phyloP scores from a whole-genome alignment of 2,329 filamentous ascomycete genomes.

The Verticillium zaregamsianum region DNA sequence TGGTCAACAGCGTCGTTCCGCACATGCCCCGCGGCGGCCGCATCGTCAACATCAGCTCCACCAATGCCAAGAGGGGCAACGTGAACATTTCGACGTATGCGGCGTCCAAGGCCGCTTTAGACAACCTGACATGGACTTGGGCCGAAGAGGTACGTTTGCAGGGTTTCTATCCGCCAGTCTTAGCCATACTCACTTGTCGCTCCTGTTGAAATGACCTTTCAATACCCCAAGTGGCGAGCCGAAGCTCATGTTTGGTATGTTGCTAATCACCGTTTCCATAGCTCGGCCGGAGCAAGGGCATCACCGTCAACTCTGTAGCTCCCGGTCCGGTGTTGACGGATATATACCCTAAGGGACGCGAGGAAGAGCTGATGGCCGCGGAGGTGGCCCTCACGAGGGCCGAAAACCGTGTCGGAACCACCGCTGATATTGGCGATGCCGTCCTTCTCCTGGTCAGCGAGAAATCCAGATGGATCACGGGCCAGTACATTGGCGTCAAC shows the following conservation, averaged over 20 bases:
- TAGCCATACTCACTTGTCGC: too few species aligned
- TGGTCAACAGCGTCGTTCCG: constrained; percentile 25
- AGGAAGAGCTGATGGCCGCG: constrained; percentile 14
- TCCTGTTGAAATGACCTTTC: too few species aligned
- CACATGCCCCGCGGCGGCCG: constrained; percentile 31
- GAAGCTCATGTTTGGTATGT: too few species aligned
- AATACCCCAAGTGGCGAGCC: too few species aligned
- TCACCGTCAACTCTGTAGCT: constrained; percentile 37
- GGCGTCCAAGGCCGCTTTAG: constrained; percentile 29
- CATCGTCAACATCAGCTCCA: constrained; percentile 28
- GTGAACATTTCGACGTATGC: constrained; percentile 19
- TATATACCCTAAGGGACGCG: constrained; percentile 40
- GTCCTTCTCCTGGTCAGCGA: constrained; percentile 22
- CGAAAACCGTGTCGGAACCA: constrained; percentile 15
- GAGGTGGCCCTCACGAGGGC: constrained; percentile 23
- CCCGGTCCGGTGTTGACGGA: constrained; percentile 49
- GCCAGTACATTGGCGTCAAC: constrained; percentile 33
- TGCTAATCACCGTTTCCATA: background rate
- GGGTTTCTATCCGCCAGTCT: background rate
- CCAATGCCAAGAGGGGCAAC: constrained; percentile 24
- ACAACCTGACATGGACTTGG: constrained; percentile 27
- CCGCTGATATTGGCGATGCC: constrained; percentile 37
- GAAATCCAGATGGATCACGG: constrained; percentile 39
- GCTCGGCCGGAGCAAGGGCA: constrained; percentile 22
- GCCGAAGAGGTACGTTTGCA: constrained; percentile 23